These are phyloP conservation scores for Skeletonema marinoi DNA, from an alignment of 108 stramenopile species.

Conservation along the genomic window DNA sequence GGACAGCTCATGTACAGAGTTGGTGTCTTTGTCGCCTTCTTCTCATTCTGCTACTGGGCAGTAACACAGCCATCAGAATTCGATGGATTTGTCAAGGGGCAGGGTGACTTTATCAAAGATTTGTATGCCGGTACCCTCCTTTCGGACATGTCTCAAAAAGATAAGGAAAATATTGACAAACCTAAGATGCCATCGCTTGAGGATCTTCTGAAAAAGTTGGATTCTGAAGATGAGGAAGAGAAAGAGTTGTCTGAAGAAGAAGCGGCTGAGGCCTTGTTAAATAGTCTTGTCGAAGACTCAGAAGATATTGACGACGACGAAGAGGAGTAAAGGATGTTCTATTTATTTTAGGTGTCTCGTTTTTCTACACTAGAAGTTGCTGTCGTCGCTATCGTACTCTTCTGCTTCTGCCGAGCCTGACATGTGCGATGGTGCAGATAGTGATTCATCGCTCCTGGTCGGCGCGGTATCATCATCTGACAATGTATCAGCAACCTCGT, in stretches of 20 bases:
- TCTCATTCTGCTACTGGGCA: slow-evolving; percentile 97
- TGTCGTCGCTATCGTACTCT: slow-evolving; percentile 18
- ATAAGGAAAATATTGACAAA: slow-evolving; percentile 98
- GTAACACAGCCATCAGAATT: slow-evolving; percentile 99
- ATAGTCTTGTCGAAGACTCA: slow-evolving; percentile 60
- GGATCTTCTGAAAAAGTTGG: slow-evolving; percentile 91
- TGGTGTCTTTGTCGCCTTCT: slow-evolving; percentile 89
- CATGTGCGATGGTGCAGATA: slow-evolving; percentile 29
- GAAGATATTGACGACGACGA: slow-evolving; percentile 55
- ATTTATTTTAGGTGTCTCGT: not conserved
- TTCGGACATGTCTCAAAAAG: slow-evolving; percentile 92
- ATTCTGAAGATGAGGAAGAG: slow-evolving; percentile 65
- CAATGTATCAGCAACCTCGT: slow-evolving; percentile 3
- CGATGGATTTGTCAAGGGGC: slow-evolving; percentile 95
- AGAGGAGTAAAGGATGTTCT: slow-evolving; percentile 34
- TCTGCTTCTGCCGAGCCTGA: slow-evolving; percentile 19
- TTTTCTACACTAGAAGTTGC: slow-evolving; percentile 24
- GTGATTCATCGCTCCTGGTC: slow-evolving; percentile 22
- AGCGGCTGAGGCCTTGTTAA: slow-evolving; percentile 51
- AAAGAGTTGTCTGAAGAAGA: slow-evolving; percentile 66
- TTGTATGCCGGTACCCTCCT: slow-evolving; percentile 97
- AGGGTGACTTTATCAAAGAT: slow-evolving; percentile 98
- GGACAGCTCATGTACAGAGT: slow-evolving; percentile 92
- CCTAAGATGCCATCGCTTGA: slow-evolving; percentile 94
- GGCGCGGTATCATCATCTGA: slow-evolving; percentile 7